A percentile compares a stretch with the other conserved stretches of the same genome.
phyloP scores from a whole-genome alignment of 768 basidiomycete genomes.

The Auricularia cornea region DNA sequence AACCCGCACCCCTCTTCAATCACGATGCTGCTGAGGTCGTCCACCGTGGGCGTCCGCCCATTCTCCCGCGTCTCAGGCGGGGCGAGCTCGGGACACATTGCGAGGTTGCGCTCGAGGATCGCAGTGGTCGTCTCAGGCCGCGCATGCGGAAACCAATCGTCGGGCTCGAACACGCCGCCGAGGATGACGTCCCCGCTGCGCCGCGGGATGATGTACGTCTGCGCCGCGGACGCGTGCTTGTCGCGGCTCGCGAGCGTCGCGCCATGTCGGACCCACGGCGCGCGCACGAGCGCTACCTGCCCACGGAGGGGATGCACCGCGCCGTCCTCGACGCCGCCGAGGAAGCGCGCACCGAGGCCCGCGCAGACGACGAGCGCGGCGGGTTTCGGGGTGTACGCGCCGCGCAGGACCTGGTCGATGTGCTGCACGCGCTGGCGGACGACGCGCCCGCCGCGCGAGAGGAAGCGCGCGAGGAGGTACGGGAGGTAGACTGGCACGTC shows the following conservation, averaged over 20 bases:
- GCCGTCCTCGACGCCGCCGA: slow-evolving; percentile 45
- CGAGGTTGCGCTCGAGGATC: slow-evolving; percentile 14
- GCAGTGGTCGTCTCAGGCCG: slow-evolving; percentile 13
- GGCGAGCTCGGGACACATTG: slow-evolving; percentile 16
- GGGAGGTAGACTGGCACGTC: slow-evolving; percentile 55
- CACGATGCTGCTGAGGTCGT: slow-evolving; percentile 30
- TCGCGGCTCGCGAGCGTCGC: slow-evolving; percentile 9
- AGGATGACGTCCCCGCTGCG: slow-evolving; percentile 15
- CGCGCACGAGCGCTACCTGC: slow-evolving; percentile 13
- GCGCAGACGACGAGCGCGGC: slow-evolving; percentile 63
- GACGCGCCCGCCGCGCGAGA: slow-evolving; percentile 50
- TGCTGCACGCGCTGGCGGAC: slow-evolving; percentile 58
- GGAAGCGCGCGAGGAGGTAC: slow-evolving; percentile 54
- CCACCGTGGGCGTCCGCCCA: slow-evolving; percentile 21
- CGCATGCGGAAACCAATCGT: slow-evolving; percentile 10
- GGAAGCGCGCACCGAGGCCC: slow-evolving; percentile 49
- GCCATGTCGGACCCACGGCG: slow-evolving; percentile 16
- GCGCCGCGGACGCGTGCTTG: neutral
- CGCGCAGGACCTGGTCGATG: slow-evolving; percentile 46
- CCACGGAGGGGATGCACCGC: slow-evolving; percentile 16
- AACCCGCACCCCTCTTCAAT: slow-evolving; percentile 48
- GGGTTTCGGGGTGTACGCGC: slow-evolving; percentile 18
- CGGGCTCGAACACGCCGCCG: slow-evolving; percentile 9
- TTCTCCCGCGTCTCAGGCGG: slow-evolving; percentile 9
- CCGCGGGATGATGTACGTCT: slow-evolving; percentile 18